Evolutionary conservation across 371 early-diverging fungal genomes (phyloP).

Genomic region (Basidiobolus meristosporus): DNA sequence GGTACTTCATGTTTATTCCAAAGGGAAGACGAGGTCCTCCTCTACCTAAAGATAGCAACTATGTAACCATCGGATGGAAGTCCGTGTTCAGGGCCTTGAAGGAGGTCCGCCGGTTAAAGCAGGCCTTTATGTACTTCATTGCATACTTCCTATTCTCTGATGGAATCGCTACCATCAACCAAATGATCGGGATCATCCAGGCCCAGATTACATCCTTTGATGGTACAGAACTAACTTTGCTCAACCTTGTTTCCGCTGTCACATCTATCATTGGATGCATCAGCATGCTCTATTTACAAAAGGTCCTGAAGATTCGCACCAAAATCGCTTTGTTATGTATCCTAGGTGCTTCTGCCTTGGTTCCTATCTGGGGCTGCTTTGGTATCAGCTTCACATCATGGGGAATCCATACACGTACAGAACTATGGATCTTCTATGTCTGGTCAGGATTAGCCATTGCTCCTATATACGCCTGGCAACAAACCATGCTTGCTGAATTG

Average conservation of each 20-base stretch:
- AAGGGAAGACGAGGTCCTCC: slow-evolving; percentile 30
- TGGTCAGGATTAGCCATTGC: slow-evolving; percentile 20
- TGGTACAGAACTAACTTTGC: slow-evolving; percentile 8
- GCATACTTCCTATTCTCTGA: slow-evolving; percentile 20
- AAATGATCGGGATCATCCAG: slow-evolving; percentile 14
- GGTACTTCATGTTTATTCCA: slow-evolving; percentile 19
- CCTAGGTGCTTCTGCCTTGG: no score
- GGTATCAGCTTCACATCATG: no score
- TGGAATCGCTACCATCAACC: slow-evolving; percentile 13
- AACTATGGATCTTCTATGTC: slow-evolving; percentile 15
- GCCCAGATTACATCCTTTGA: slow-evolving; percentile 1
- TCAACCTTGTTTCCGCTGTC: slow-evolving; percentile 19
- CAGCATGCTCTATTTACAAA: slow-evolving; percentile 22
- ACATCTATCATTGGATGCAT: slow-evolving; percentile 21
- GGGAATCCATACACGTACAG: no score
- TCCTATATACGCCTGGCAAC: slow-evolving; percentile 17
- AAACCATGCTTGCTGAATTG: slow-evolving; percentile 25
- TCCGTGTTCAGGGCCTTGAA: slow-evolving; percentile 8
- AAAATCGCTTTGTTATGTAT: slow-evolving; percentile 8
- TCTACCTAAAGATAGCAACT: slow-evolving; percentile 16
- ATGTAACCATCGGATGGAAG: slow-evolving; percentile 17
- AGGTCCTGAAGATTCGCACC: slow-evolving; percentile 7
- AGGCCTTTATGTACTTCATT: slow-evolving; percentile 16
- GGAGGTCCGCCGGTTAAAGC: slow-evolving; percentile 7
- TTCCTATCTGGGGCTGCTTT: no score